A percentile compares a stretch with the other conserved stretches of the same genome.
These are phyloP conservation scores for Psidium friedrichsthalianum DNA, from an alignment of 345 rosid genomes.

Conservation along the genomic window DNA sequence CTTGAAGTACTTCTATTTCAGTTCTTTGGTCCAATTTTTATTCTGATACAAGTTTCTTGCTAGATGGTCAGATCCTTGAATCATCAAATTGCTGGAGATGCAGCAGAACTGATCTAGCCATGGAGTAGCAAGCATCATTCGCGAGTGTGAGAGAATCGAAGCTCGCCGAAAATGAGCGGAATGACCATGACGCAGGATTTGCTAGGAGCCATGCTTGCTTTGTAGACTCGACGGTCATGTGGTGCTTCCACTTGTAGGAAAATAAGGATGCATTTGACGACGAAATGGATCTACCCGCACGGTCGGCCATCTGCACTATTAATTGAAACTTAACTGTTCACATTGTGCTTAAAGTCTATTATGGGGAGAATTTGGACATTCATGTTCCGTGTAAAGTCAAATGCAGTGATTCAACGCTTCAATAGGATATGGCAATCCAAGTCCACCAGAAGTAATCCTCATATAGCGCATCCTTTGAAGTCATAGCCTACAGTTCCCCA, in stretches of 20 bases:
- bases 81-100: background rate
- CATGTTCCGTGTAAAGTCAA: background rate
- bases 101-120: background rate
- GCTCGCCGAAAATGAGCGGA: background rate
- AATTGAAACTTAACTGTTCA: background rate
- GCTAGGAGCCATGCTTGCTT: background rate
- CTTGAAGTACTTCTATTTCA: too few relatives aligned
- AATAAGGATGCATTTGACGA: background rate
- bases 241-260: background rate
- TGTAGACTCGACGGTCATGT: background rate
- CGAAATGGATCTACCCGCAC: background rate
- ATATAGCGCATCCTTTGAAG: background rate
- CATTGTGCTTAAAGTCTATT: background rate
- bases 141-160: background rate
- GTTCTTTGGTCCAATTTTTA: background rate
- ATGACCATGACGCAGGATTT: background rate
- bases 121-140: background rate
- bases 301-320: background rate
- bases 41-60: background rate
- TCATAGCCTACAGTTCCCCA: background rate
- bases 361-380: background rate
- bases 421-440: background rate
- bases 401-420: background rate
- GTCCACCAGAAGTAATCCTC: background rate
- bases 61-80: too few relatives aligned